phyloP scores from a whole-genome alignment of 225 moss, liverwort and hornwort genomes.

The Marchantia paleacea region DNA sequence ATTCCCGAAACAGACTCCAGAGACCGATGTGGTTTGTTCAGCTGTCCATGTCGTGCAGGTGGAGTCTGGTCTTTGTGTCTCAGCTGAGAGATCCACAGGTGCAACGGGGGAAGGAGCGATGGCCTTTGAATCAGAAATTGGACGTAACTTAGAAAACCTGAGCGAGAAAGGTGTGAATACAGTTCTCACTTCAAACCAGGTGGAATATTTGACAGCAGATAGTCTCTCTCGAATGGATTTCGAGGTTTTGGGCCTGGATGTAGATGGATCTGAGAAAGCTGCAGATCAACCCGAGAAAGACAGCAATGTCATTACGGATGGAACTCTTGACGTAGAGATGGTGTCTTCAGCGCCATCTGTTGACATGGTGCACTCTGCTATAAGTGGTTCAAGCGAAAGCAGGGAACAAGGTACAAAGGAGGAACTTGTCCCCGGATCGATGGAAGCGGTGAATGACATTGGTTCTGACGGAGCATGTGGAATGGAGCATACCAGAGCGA shows the following conservation, averaged over 20 bases:
- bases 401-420: background rate
- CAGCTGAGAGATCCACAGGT: background rate
- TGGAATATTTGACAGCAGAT: conserved; percentile 2
- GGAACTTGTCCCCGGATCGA: background rate
- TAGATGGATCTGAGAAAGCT: background rate
- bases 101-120: conserved; percentile 7
- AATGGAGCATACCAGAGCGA: background rate
- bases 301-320: background rate
- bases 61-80: background rate
- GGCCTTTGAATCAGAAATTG: background rate
- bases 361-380: background rate
- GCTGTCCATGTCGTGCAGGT: background rate
- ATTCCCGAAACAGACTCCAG: background rate
- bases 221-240: background rate
- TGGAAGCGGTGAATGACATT: background rate
- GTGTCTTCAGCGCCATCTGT: background rate
- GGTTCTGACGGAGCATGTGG: background rate
- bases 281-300: background rate
- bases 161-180: conserved; percentile 3
- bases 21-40: too few relatives aligned
- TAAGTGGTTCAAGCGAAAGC: background rate
- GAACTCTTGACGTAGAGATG: background rate
- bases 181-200: background rate
- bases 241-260: background rate
- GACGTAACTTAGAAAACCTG: background rate